These are phyloP conservation scores for Fusarium compactum DNA, from an alignment of 2,329 filamentous ascomycete genomes.

Conservation along the genomic window DNA sequence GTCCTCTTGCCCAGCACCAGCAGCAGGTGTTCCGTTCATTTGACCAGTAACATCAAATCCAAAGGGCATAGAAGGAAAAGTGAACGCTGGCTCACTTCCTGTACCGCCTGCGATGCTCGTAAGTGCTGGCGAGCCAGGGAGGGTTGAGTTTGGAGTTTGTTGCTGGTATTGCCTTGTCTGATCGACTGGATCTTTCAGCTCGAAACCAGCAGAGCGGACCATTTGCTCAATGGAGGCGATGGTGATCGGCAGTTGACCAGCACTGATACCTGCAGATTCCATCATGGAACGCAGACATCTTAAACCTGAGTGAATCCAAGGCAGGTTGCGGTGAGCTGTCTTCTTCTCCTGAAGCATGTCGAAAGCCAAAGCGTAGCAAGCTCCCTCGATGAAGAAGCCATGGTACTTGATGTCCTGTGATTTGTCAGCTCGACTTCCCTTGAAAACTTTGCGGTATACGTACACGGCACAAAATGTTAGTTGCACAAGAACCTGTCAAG, in stretches of 20 bases:
- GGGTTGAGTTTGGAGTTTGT: slow-evolving; percentile 23
- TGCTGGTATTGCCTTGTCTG: slow-evolving; percentile 32
- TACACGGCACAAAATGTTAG: slow-evolving; percentile 56
- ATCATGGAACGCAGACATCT: slow-evolving; percentile 54
- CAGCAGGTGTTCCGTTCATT: slow-evolving; percentile 38
- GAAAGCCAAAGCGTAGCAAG: slow-evolving; percentile 56
- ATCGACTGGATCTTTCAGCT: slow-evolving; percentile 40
- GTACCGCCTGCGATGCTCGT: slow-evolving; percentile 15
- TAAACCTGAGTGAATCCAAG: slow-evolving; percentile 56
- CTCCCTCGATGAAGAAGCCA: slow-evolving; percentile 58
- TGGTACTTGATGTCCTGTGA: slow-evolving; percentile 58
- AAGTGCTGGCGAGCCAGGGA: slow-evolving; percentile 36
- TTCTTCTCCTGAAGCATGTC: slow-evolving; percentile 57
- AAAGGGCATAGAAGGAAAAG: slow-evolving; percentile 49
- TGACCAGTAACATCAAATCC: slow-evolving; percentile 43
- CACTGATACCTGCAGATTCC: slow-evolving; percentile 31
- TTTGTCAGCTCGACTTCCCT: slow-evolving; percentile 6
- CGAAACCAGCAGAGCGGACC: slow-evolving; percentile 48
- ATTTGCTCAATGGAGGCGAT: slow-evolving; percentile 48
- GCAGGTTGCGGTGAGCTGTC: slow-evolving; percentile 53
- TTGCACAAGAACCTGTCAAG: slow-evolving; percentile 54
- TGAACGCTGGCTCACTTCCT: slow-evolving; percentile 42
- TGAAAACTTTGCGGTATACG: neutral
- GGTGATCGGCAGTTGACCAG: slow-evolving; percentile 41
- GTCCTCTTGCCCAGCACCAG: slow-evolving; percentile 39